Evolutionary conservation across 169 alveolate genomes (phyloP).

Genomic region (Perkinsus chesapeaki): DNA sequence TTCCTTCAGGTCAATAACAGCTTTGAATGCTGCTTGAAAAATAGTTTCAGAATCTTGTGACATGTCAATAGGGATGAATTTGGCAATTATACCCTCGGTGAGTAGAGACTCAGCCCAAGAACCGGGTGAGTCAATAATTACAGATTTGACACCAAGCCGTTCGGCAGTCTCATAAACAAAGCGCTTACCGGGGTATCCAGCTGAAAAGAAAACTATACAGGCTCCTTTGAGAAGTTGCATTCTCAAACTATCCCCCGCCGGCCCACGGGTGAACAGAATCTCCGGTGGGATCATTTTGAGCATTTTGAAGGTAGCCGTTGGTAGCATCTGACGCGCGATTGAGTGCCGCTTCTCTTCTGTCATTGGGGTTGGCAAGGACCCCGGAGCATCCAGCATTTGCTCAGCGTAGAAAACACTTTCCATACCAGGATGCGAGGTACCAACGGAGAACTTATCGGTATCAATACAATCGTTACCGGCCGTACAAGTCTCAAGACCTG

Average conservation of each 20-base stretch:
- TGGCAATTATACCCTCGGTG: not conserved
- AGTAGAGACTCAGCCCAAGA: not conserved
- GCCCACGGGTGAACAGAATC: not conserved
- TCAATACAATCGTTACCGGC: not conserved
- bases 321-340: not conserved
- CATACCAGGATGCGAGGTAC: not conserved
- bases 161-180: not conserved
- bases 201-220: not conserved
- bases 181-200: not conserved
- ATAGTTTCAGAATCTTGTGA: not conserved
- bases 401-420: not conserved
- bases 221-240: not conserved
- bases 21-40: not conserved
- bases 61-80: not conserved
- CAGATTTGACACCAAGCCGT: not conserved
- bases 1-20: not conserved
- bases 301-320: not conserved
- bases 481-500: not conserved
- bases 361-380: not conserved
- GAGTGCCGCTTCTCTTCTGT: not conserved
- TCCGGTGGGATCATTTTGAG: not conserved
- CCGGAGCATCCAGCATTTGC: not conserved
- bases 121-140: not conserved
- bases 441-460: not conserved
- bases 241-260: not conserved